Conservation (phyloP, 306 rosid genomes). For the Inga oerstediana region DNA sequence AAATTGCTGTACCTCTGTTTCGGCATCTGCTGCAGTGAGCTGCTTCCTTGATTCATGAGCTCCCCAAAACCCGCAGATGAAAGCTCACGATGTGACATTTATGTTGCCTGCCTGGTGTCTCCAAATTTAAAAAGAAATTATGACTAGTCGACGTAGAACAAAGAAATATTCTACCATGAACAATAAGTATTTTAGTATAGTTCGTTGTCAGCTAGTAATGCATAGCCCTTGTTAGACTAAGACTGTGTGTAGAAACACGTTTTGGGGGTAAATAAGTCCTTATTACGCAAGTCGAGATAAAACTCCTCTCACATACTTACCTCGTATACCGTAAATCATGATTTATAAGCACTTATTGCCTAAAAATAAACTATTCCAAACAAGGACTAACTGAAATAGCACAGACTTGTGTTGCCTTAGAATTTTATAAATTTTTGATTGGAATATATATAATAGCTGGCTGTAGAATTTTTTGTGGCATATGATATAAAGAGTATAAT, state of each 20-base stretch:
- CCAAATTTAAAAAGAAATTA: not conserved
- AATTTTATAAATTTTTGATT: not conserved
- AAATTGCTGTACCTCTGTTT: slow-evolving; percentile 46
- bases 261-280: too few relatives aligned
- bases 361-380: too few relatives aligned
- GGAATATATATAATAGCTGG: not conserved
- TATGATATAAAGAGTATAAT: slow-evolving; percentile 24
- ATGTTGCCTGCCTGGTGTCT: not conserved
- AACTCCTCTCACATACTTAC: too few relatives aligned
- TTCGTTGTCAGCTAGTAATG: not conserved
- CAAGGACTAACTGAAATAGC: not conserved
- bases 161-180: not conserved
- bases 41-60: slow-evolving; percentile 31
- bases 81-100: slow-evolving; percentile 40
- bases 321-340: too few relatives aligned
- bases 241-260: too few relatives aligned
- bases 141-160: not conserved
- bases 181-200: not conserved
- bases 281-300: too few relatives aligned
- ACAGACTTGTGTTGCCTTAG: not conserved
- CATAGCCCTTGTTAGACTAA: not conserved
- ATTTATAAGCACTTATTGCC: too few relatives aligned
- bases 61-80: slow-evolving; percentile 46
- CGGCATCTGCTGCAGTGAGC: slow-evolving; percentile 40
- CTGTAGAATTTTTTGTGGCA: slow-evolving; percentile 29